Percentiles rank a stretch among this genome's conserved stretches.
Evolutionary conservation across 805 yeast species (phyloP).

Genomic region (Wickerhamiella nectarea): DNA sequence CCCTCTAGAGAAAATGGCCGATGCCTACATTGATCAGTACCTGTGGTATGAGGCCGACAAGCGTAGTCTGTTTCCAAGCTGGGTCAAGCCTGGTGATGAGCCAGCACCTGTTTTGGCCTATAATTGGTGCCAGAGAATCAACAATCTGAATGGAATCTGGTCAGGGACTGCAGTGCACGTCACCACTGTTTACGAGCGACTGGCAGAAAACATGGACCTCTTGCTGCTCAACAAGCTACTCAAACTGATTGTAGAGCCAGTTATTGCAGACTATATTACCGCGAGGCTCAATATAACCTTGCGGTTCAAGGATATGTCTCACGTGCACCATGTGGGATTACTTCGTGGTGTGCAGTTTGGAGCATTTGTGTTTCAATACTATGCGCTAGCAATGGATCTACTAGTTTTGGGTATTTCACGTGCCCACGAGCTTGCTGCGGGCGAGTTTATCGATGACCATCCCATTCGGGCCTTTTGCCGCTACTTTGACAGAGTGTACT

Average conservation of each 20-base stretch:
- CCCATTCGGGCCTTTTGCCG: constrained; percentile 76
- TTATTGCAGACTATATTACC: constrained; percentile 84
- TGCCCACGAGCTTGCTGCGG: constrained; percentile 77
- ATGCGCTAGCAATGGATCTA: constrained; percentile 74
- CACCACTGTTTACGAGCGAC: constrained; percentile 55
- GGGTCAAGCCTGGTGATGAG: constrained; percentile 96
- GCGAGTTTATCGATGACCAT: constrained; percentile 53
- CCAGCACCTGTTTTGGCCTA: constrained; percentile 84
- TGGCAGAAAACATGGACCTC: constrained; percentile 78
- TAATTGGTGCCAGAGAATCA: constrained; percentile 89
- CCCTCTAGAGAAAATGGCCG: constrained; percentile 89
- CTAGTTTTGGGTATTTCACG: constrained; percentile 73
- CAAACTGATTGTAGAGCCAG: constrained; percentile 71
- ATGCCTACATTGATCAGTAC: constrained; percentile 90
- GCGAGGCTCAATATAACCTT: constrained; percentile 76
- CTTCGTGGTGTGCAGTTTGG: constrained; percentile 83
- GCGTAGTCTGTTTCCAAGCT: constrained; percentile 76
- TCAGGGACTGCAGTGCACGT: constrained; percentile 76
- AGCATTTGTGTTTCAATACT: constrained; percentile 78
- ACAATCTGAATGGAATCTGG: constrained; percentile 71
- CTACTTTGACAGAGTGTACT: constrained; percentile 67
- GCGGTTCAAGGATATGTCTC: constrained; percentile 88
- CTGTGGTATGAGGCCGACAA: constrained; percentile 92
- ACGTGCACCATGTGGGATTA: constrained; percentile 77
- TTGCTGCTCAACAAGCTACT: constrained; percentile 72